phyloP scores from a whole-genome alignment of 2,329 filamentous ascomycete genomes.

The Diaporthe helianthi region DNA sequence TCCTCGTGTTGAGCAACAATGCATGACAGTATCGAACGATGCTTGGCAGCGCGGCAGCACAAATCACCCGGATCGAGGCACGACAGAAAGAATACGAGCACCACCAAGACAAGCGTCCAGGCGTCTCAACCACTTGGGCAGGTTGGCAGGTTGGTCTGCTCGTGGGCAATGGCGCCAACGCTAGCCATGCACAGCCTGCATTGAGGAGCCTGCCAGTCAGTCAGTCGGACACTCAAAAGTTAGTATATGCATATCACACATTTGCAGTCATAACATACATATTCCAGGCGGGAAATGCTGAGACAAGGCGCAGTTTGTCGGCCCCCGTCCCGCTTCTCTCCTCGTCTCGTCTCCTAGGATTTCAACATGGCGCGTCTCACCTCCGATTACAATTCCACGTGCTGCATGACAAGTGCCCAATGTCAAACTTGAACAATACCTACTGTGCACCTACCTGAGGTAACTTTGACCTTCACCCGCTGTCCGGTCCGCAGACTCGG shows the following conservation, averaged over 20 bases:
- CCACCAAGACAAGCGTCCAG: constrained; percentile 20
- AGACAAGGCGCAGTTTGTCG: background rate
- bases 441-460: too few relatives aligned
- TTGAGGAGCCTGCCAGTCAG: background rate
- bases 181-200: constrained; percentile 23
- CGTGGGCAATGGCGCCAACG: constrained; percentile 17
- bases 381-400: background rate
- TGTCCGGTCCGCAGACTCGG: background rate
- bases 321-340: background rate
- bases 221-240: background rate
- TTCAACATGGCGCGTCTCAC: background rate
- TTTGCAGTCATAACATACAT: constrained; percentile 7
- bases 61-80: constrained; percentile 6
- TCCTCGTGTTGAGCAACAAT: constrained; percentile 27
- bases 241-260: background rate
- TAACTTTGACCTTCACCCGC: background rate
- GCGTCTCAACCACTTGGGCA: constrained; percentile 15
- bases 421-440: background rate
- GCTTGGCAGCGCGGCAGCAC: background rate
- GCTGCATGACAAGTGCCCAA: background rate
- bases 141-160: constrained; percentile 9
- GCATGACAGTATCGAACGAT: background rate
- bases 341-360: background rate
- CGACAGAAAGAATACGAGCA: constrained; percentile 23
- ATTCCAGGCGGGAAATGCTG: background rate